Evolutionary conservation across 2,329 filamentous ascomycete genomes (phyloP), one percentile per base, ranked within the genome.

Genomic region (Colletotrichum liaoningense): DNA sequence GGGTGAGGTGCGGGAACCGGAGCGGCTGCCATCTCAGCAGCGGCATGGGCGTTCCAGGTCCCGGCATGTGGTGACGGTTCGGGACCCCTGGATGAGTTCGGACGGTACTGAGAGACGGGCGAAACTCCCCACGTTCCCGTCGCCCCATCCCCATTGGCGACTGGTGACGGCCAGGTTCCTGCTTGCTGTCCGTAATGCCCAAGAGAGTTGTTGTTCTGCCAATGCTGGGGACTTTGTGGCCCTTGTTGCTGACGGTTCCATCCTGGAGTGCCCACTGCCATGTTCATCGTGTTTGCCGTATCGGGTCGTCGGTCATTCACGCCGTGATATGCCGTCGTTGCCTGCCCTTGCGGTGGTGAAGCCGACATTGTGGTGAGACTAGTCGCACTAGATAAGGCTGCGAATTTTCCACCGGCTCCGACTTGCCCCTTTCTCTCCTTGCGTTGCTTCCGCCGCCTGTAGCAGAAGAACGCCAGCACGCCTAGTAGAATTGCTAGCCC

Each of bases 311-410:
- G 46, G 11, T 49, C 60, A 35, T 56, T 49, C 9, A 57, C 56
- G 30, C 62, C 68, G 67, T 57, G 26, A 24, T 71, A 66, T 30
- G 69, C 60, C 5, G 71, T 56, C 6, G 70, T 60, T 12, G 59
- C 35, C 38, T 59, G 63, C n/a, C 57, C 69, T 8, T 57, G 67
- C 7, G 60, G 60, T 19, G 67, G 62, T 24, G 67, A 71, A 55
- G 33, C 59, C 56, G 63, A 30, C 54, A 73, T 73, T 5, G 67
- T 70, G 49, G 71, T 71, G 57, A 73, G 71, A 56, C 71, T 73
- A 22, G 71, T 73, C 30, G 71, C 71, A n/a, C 71, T 73, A 26
- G 55, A 66, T 28, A 73, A 57, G 12, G 71, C 60, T 12, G 60
- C 71, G 33, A 73, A 73, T 56, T 73, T 73, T 19, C 67, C 71